Conservation (phyloP, 176 grass and related monocot species). For the Aegilops sharonensis region DNA sequence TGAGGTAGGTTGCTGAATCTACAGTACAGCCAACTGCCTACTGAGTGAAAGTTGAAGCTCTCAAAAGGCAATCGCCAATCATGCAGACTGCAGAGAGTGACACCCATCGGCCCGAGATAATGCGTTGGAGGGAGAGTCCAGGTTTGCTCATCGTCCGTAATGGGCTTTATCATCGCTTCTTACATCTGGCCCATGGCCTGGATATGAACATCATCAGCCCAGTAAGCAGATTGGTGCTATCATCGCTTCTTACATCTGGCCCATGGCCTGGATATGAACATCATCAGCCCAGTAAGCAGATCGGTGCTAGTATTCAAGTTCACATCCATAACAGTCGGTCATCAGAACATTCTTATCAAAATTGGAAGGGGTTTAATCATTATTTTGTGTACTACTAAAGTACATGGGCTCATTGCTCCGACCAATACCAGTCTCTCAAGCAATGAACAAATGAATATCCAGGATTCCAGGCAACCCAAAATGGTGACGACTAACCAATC, state of each 20-base stretch:
- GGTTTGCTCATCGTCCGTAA: neutral
- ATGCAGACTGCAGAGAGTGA: neutral
- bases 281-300: too few relatives aligned
- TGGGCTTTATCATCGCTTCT: neutral
- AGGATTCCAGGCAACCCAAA: constrained; percentile 1
- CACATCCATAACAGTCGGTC: neutral
- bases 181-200: neutral
- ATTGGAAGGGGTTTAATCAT: neutral
- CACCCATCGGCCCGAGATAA: neutral
- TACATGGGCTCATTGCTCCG: constrained; percentile 25
- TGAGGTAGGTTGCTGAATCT: too few relatives aligned
- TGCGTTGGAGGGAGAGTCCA: neutral
- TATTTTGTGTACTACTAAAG: constrained; percentile 10
- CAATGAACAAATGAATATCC: constrained; percentile 41
- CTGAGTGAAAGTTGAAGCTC: neutral
- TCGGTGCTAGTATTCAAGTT: too few relatives aligned
- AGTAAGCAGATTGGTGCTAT: neutral
- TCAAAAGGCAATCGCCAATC: neutral
- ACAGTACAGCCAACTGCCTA: neutral
- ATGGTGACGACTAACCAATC: constrained; percentile 11
- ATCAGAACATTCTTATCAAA: constrained; percentile 16
- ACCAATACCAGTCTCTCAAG: constrained; percentile 14
- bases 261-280: too few relatives aligned
- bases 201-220: neutral
- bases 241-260: too few relatives aligned